These are phyloP conservation scores for Colletotrichum simmondsii DNA, from an alignment of 2,329 filamentous ascomycete species.

Conservation along the genomic window DNA sequence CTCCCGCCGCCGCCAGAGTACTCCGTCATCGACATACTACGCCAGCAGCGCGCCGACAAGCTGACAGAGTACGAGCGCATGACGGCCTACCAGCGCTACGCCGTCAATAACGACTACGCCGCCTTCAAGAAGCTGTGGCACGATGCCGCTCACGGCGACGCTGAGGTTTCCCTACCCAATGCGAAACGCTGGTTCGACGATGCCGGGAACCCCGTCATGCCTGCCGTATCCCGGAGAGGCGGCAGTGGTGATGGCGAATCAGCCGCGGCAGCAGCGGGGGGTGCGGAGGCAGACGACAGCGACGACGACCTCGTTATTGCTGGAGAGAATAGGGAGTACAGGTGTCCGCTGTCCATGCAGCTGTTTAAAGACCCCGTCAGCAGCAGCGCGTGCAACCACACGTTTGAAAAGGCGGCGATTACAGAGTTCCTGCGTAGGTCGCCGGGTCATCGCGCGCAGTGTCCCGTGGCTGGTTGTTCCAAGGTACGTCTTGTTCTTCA, in stretches of 20 bases:
- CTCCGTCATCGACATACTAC: constrained; percentile 48
- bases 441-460: constrained; percentile 57
- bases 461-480: constrained; percentile 74
- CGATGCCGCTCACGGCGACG: constrained; percentile 59
- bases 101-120: constrained; percentile 67
- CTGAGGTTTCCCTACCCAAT: constrained; percentile 63
- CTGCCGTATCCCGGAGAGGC: not conserved
- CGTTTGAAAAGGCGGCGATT: constrained; percentile 75
- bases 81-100: constrained; percentile 60
- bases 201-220: constrained; percentile 53
- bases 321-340: constrained; percentile 71
- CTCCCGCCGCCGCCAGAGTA: constrained; percentile 28
- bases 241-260: constrained; percentile 37
- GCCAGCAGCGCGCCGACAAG: constrained; percentile 49
- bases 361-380: constrained; percentile 75
- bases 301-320: constrained; percentile 78
- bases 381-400: constrained; percentile 75
- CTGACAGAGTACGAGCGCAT: constrained; percentile 54
- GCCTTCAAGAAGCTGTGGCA: constrained; percentile 70
- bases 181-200: constrained; percentile 64
- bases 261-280: constrained; percentile 55
- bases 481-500: constrained; percentile 52
- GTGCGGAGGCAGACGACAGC: constrained; percentile 57
- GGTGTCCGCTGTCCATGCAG: constrained; percentile 75
- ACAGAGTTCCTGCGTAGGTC: constrained; percentile 60